A percentile compares a stretch with the other conserved stretches of the same genome.
These are phyloP conservation scores for Nicotiana noctiflora DNA, from an alignment of 257 asterid genomes.

Conservation along the genomic window DNA sequence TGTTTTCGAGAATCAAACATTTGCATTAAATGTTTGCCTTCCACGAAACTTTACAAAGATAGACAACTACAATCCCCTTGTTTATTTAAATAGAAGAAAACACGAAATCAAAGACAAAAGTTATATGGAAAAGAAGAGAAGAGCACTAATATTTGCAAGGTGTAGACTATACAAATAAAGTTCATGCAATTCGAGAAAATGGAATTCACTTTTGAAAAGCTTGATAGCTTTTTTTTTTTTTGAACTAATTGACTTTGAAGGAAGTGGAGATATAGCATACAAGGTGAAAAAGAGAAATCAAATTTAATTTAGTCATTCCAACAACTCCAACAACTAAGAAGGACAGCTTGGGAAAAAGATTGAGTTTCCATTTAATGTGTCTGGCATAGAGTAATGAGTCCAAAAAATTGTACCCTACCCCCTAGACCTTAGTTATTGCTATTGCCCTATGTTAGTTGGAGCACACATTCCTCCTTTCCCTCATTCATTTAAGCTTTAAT, in stretches of 20 bases:
- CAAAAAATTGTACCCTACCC: slow-evolving; percentile 13
- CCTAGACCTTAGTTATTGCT: slow-evolving; percentile 19
- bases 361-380: slow-evolving; percentile 48
- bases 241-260: neutral
- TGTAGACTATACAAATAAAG: neutral
- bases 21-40: neutral
- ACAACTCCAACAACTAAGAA: slow-evolving; percentile 22
- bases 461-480: neutral
- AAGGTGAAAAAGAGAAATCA: neutral
- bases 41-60: neutral
- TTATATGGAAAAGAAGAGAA: neutral
- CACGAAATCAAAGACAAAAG: neutral
- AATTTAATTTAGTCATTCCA: neutral
- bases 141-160: neutral
- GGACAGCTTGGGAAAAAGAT: slow-evolving; percentile 45
- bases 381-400: slow-evolving; percentile 44
- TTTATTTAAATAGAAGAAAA: neutral
- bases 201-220: slow-evolving; percentile 8
- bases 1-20: neutral
- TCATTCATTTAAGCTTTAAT: neutral
- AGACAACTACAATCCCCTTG: neutral
- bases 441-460: slow-evolving; percentile 20
- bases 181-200: slow-evolving; percentile 6
- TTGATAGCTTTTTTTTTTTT: slow-evolving; percentile 3
- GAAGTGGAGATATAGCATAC: slow-evolving; percentile 3